Percentiles rank a stretch among this genome's conserved stretches.
phyloP scores from a whole-genome alignment of 148 eudicot species.

The Cornus controversa region DNA sequence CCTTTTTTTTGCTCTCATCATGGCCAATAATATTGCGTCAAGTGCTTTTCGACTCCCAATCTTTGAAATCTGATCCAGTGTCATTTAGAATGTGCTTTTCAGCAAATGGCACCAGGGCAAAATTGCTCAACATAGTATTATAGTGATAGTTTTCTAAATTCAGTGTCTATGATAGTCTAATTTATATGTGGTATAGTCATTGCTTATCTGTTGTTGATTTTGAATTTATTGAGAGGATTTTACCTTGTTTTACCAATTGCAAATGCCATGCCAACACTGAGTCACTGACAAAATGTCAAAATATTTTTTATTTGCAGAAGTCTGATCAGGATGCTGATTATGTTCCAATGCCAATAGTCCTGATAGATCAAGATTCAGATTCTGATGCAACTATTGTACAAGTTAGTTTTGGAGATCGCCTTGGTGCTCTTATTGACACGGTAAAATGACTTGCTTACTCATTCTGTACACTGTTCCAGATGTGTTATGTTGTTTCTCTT shows the following conservation, averaged over 20 bases:
- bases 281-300: background rate
- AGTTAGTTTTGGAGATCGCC: conserved; percentile 97
- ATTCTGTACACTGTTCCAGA: conserved; percentile 5
- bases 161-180: background rate
- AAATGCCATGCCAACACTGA: background rate
- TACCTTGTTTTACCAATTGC: background rate
- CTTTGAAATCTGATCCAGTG: background rate
- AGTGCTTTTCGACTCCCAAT: background rate
- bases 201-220: background rate
- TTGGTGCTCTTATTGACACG: conserved; percentile 95
- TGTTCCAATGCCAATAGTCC: conserved; percentile 82
- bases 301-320: conserved; percentile 34
- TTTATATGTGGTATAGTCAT: background rate
- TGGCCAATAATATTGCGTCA: background rate
- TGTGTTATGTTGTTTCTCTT: background rate
- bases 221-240: background rate
- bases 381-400: conserved; percentile 80
- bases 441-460: conserved; percentile 31
- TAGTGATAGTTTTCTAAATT: background rate
- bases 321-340: conserved; percentile 55
- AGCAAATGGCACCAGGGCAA: background rate
- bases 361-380: conserved; percentile 83
- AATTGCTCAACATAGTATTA: background rate
- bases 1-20: background rate
- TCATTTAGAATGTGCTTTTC: background rate